A percentile compares a stretch with the other conserved stretches of the same genome.
These are phyloP conservation scores for Phyllosticta citribraziliensis DNA, from an alignment of 2,329 filamentous ascomycete genomes.

Conservation along the genomic window DNA sequence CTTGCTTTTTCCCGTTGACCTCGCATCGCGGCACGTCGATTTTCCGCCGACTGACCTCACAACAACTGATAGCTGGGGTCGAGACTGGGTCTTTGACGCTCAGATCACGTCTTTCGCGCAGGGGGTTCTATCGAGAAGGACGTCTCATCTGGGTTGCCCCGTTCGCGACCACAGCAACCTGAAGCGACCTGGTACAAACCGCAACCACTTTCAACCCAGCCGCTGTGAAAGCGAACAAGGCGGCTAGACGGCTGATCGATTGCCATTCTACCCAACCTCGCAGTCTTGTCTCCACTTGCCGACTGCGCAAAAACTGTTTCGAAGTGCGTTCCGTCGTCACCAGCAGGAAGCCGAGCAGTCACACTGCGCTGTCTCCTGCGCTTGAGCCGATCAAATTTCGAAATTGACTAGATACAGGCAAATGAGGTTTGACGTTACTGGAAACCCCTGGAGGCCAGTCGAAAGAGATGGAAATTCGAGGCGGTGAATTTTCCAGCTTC, in stretches of 20 bases:
- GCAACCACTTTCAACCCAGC: not conserved
- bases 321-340: not conserved
- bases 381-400: no score
- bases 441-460: no score
- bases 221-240: not conserved
- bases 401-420: no score
- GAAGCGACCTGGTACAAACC: not conserved
- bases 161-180: not conserved
- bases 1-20: not conserved
- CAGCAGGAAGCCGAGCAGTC: not conserved
- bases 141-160: not conserved
- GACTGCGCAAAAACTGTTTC: not conserved
- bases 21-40: not conserved
- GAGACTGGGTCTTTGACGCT: not conserved
- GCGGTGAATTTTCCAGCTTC: no score
- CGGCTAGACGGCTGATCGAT: not conserved
- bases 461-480: no score
- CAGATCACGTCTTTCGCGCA: not conserved
- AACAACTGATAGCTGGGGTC: not conserved
- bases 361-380: not conserved
- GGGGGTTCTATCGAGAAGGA: not conserved
- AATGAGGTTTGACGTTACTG: no score
- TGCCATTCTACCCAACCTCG: not conserved
- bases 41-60: not conserved
- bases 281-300: not conserved